Percentiles rank a stretch among this genome's conserved stretches.
Evolutionary conservation across 2,329 filamentous ascomycete genomes (phyloP).

Genomic region (Aspergillus brunneoviolaceus): DNA sequence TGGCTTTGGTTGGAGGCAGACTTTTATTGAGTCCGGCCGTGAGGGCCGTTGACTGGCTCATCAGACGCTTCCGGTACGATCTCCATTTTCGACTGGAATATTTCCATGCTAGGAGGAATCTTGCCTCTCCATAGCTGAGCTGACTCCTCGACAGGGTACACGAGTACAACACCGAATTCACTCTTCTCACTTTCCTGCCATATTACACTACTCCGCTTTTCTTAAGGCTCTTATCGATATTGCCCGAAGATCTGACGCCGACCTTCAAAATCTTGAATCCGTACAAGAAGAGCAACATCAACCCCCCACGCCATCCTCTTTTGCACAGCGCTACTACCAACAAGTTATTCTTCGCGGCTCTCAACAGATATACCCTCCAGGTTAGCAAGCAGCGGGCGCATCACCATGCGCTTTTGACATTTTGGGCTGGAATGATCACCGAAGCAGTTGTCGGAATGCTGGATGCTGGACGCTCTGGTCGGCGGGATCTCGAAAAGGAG

Average conservation of each 20-base stretch:
- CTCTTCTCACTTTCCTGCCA: conserved; percentile 85
- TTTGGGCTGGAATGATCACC: conserved; percentile 86
- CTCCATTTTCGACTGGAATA: neutral
- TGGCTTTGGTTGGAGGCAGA: conserved; percentile 73
- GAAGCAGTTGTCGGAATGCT: conserved; percentile 83
- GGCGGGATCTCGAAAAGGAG: conserved; percentile 72
- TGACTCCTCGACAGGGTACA: conserved; percentile 64
- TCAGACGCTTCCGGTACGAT: conserved; percentile 79
- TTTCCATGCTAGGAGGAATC: neutral
- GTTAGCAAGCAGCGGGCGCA: conserved; percentile 70
- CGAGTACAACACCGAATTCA: conserved; percentile 76
- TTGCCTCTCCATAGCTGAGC: conserved; percentile 4
- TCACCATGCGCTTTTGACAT: conserved; percentile 75
- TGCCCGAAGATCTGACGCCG: conserved; percentile 69
- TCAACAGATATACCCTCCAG: conserved; percentile 77
- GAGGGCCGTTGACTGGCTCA: conserved; percentile 91
- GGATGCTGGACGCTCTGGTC: conserved; percentile 72
- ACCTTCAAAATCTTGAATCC: conserved; percentile 83
- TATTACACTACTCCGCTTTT: conserved; percentile 88
- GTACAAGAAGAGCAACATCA: conserved; percentile 75
- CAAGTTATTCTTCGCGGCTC: conserved; percentile 67
- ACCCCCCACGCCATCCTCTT: conserved; percentile 75
- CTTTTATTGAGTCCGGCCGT: conserved; percentile 82
- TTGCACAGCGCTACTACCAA: conserved; percentile 82
- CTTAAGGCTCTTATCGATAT: conserved; percentile 78